Base-by-base conservation (phyloP, 352 stramenopile genomes). In the Phytophthora ohioensis region DNA sequence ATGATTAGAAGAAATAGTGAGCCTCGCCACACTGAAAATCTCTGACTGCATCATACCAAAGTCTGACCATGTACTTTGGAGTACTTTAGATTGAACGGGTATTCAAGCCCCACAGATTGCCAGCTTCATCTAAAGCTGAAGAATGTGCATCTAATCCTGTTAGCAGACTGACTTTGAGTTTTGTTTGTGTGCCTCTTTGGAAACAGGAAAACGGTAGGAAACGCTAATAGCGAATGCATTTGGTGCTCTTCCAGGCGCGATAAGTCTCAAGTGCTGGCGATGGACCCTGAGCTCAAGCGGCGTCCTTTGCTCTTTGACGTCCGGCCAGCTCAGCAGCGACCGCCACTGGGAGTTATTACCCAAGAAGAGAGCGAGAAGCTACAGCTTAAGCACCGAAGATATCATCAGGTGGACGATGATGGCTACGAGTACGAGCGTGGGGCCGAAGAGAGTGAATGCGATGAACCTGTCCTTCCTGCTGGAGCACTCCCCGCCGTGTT, bases 241-340 rank as follows among this genome's bases (percentile, higher is more conserved):
- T 32, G 21, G 45, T 42, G 9, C 9, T 38, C 32, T 48, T 48
- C 62, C n/a, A 57, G 39, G 49, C 32, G 60, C 49, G 7, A 43
- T 39, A 56, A 45, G 36, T 61, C 45, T 57, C 31, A 46, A 72
- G 43, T 49, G 41, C n/a, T 51, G 56, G 17, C 36, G 30, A 91
- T 91, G 82, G 75, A 82, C 30, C 66, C 87, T 56, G 85, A 84
- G 57, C 73, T 93, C 12, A 75, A 75, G 12, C 78, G 75, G 47
- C 82, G 83, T 8, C 80, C 85, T 21, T 54, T 85, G 42, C 69
- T 81, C 31, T 93, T 91, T 62, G 71, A 87, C 35, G 81, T 91
- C 9, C 71, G 82, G 11, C 73, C 65, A 36, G 71, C 75, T 34
- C 57, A 46, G 2, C 79, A 79, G 21, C 75, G 66, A 17, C 78